phyloP scores from a whole-genome alignment of 2,329 filamentous ascomycete genomes.

The Botrytis paeoniae region DNA sequence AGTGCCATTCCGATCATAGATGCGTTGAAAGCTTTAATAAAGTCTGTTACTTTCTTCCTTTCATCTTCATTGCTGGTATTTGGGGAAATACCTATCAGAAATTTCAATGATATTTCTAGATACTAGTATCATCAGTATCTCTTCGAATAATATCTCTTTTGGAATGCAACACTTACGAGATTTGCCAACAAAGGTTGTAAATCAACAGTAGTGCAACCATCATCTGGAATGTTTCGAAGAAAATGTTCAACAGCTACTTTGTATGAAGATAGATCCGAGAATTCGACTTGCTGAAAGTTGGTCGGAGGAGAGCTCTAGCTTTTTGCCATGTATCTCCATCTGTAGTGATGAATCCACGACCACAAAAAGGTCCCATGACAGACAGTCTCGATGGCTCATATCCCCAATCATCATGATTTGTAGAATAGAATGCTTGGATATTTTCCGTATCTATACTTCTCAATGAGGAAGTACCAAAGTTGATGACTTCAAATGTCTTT shows the following conservation, averaged over 20 bases:
- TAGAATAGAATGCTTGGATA: slow-evolving; percentile 52
- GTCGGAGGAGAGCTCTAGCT: slow-evolving; percentile 45
- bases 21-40: neutral
- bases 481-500: neutral
- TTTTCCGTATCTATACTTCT: slow-evolving; percentile 52
- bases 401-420: slow-evolving; percentile 51
- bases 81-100: neutral
- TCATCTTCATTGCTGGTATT: neutral
- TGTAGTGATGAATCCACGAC: slow-evolving; percentile 20
- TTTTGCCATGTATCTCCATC: slow-evolving; percentile 22
- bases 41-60: neutral
- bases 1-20: neutral
- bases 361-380: slow-evolving; percentile 16
- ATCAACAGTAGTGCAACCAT: neutral
- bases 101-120: neutral
- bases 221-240: neutral
- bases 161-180: neutral
- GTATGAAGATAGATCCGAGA: slow-evolving; percentile 53
- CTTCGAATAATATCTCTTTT: rapidly evolving
- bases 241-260: neutral
- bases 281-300: slow-evolving; percentile 50
- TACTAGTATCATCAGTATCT: neutral
- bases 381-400: slow-evolving; percentile 30
- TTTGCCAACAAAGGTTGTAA: neutral
- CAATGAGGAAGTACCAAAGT: slow-evolving; percentile 38